Conservation (phyloP, 2,329 filamentous ascomycete genomes). For the Exophiala calicioides region DNA sequence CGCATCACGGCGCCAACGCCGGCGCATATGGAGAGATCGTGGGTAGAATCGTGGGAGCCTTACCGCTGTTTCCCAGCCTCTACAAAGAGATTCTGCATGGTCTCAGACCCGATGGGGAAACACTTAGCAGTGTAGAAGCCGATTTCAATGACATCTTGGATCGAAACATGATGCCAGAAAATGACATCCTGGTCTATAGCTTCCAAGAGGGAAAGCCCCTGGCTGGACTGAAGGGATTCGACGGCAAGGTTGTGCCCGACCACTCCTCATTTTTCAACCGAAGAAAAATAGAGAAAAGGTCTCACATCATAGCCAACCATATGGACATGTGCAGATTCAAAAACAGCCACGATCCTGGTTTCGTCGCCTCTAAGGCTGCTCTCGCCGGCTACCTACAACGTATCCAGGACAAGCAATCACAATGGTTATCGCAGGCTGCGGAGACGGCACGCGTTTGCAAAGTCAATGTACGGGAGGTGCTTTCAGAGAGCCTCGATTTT, state of each 20-base stretch:
- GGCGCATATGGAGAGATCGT: conserved; percentile 9
- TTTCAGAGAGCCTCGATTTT: conserved; percentile 1
- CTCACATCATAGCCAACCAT: conserved; percentile 4
- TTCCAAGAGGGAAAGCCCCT: conserved; percentile 14
- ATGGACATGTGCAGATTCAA: conserved; percentile 6
- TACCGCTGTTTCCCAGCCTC: neutral
- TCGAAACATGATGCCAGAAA: neutral
- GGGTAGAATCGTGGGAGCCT: neutral
- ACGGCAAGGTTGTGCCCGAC: conserved; percentile 11
- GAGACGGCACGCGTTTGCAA: too few species aligned
- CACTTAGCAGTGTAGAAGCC: conserved; percentile 1
- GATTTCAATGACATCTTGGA: conserved; percentile 12
- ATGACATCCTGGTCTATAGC: conserved; percentile 15
- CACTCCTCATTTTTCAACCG: conserved; percentile 11
- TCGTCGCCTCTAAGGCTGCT: too few species aligned
- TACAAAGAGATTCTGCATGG: conserved; percentile 9
- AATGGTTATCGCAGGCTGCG: too few species aligned
- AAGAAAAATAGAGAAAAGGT: conserved; percentile 9
- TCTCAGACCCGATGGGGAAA: conserved; percentile 6
- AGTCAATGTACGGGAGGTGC: too few species aligned
- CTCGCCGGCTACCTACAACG: too few species aligned
- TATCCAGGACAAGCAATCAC: too few species aligned
- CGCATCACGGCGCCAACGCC: conserved; percentile 8
- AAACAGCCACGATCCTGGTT: too few species aligned
- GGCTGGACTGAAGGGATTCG: conserved; percentile 9